Evolutionary conservation across 768 basidiomycete genomes (phyloP).

Genomic region (Hygrocybe punicea): DNA sequence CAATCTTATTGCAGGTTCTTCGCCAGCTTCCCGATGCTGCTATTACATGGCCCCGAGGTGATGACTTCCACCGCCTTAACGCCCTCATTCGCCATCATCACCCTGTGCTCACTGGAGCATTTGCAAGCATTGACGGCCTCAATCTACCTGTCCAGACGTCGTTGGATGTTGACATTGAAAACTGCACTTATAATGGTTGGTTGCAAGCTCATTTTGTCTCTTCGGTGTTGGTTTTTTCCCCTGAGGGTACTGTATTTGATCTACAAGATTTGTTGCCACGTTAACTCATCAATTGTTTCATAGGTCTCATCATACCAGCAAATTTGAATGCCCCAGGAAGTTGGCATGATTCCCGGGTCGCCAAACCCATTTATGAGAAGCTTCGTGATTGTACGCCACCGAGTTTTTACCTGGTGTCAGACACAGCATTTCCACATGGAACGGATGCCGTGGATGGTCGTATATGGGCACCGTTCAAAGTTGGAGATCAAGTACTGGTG

Average conservation of each 20-base stretch:
- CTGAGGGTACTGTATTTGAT: constrained; percentile 14
- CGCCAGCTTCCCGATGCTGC: constrained; percentile 26
- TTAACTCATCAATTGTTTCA: neutral
- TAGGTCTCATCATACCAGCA: constrained; percentile 36
- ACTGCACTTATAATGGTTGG: constrained; percentile 39
- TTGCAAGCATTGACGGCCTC: constrained; percentile 41
- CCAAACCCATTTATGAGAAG: constrained; percentile 39
- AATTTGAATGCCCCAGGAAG: constrained; percentile 39
- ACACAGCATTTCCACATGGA: constrained; percentile 40
- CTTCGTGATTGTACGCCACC: constrained; percentile 24
- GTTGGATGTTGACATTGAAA: constrained; percentile 34
- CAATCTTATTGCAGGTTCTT: constrained; percentile 31
- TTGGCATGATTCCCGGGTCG: constrained; percentile 42
- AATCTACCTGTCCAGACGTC: constrained; percentile 32
- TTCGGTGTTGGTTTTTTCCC: constrained; percentile 31
- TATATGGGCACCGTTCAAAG: constrained; percentile 40
- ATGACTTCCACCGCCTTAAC: constrained; percentile 28
- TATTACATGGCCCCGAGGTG: constrained; percentile 25
- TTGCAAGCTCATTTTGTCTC: constrained; percentile 37
- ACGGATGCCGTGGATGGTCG: constrained; percentile 7
- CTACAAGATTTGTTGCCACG: neutral
- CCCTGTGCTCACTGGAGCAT: constrained; percentile 36
- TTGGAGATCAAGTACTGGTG: constrained; percentile 22
- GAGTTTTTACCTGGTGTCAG: constrained; percentile 35
- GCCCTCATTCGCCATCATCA: constrained; percentile 31